phyloP scores from a whole-genome alignment of 2,329 filamentous ascomycete species.

The Aspergillus sp. region DNA sequence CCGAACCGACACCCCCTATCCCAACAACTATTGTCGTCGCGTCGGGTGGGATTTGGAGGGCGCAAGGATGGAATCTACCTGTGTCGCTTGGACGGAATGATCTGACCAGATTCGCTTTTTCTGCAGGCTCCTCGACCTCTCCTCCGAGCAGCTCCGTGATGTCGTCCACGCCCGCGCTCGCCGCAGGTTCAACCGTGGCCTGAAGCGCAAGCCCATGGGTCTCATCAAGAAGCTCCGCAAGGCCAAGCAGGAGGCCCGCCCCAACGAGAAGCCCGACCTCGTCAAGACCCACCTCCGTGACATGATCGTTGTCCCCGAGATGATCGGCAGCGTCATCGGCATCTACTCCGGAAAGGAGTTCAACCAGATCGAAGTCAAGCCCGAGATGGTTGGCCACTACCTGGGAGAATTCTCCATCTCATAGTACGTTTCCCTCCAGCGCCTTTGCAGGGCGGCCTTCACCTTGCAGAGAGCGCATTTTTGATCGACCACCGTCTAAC shows the following conservation, averaged over 20 bases:
- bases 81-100: constrained; percentile 18
- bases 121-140: constrained; percentile 92
- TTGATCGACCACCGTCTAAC: constrained; percentile 43
- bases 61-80: not conserved
- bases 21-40: not conserved
- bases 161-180: constrained; percentile 98
- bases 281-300: constrained; percentile 99
- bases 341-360: constrained; percentile 99
- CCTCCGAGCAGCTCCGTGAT: constrained; percentile 97
- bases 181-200: constrained; percentile 98
- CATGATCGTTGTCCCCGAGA: constrained; percentile 99
- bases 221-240: constrained; percentile 99
- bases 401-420: constrained; percentile 99
- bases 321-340: constrained; percentile 98
- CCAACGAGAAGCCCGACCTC: constrained; percentile 99
- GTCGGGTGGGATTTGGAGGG: constrained; percentile 9
- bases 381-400: constrained; percentile 99
- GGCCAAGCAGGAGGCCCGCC: constrained; percentile 97
- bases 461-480: too few species aligned
- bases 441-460: too few species aligned
- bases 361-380: constrained; percentile 99
- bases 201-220: constrained; percentile 99
- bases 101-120: constrained; percentile 30
- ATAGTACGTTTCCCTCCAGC: constrained; percentile 69
- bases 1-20: constrained; percentile 12